Conservation (phyloP, 208 protist species). For the Trypanosoma brucei region DNA sequence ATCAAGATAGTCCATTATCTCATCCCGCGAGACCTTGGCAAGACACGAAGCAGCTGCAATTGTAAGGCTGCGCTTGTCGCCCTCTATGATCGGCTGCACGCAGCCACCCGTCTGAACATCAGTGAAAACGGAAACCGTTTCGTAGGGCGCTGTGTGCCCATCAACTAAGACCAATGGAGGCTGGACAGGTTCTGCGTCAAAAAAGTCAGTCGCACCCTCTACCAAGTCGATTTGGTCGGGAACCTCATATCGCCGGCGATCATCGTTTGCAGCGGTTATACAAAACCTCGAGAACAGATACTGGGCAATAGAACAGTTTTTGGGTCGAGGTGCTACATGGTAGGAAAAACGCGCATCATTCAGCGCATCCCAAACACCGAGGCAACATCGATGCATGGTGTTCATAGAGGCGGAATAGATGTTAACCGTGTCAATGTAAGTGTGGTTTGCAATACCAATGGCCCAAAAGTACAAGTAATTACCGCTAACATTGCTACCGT, state of each 20-base stretch:
- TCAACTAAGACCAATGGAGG: constrained; percentile 83
- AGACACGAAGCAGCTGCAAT: constrained; percentile 87
- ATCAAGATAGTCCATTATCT: constrained; percentile 79
- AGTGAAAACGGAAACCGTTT: constrained; percentile 60
- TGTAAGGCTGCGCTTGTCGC: constrained; percentile 80
- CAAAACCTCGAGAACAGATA: constrained; percentile 84
- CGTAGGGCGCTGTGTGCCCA: constrained; percentile 70
- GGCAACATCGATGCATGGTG: constrained; percentile 77
- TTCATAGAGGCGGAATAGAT: constrained; percentile 84
- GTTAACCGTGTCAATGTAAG: constrained; percentile 83
- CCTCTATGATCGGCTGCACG: constrained; percentile 82
- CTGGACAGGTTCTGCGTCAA: constrained; percentile 75
- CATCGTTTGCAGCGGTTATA: constrained; percentile 60
- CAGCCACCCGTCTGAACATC: constrained; percentile 53
- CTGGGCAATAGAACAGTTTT: constrained; percentile 63
- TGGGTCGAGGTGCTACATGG: constrained; percentile 68
- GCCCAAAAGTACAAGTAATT: constrained; percentile 89
- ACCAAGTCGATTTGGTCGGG: constrained; percentile 63
- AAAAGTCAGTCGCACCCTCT: constrained; percentile 59
- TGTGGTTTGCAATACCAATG: constrained; percentile 85
- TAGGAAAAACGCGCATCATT: constrained; percentile 76
- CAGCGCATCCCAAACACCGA: constrained; percentile 79
- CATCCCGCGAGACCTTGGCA: constrained; percentile 85
- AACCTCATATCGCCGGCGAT: constrained; percentile 57
- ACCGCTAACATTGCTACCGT: constrained; percentile 65